Percentiles rank a stretch among this genome's conserved stretches.
Conservation (phyloP, 1,139 yeast species). For the Geotrichum restrictum region DNA sequence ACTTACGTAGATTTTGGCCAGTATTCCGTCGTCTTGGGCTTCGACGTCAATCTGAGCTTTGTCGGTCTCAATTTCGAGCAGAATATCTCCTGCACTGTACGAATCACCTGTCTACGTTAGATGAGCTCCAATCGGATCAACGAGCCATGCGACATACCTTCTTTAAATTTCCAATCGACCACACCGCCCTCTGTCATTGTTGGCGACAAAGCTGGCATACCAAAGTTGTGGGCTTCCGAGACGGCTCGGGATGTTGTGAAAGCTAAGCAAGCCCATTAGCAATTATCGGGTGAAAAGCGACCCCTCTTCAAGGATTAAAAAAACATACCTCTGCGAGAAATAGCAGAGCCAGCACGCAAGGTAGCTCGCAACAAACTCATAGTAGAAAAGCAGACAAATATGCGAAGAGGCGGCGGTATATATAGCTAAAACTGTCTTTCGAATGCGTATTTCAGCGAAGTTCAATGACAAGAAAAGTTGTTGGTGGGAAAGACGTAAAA, state of each 20-base stretch:
- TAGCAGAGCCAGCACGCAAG: neutral
- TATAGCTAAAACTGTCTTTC: neutral
- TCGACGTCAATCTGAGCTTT: conserved; percentile 92
- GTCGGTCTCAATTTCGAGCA: conserved; percentile 88
- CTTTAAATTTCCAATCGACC: conserved; percentile 84
- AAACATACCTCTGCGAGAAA: conserved; percentile 9
- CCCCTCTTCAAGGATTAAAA: conserved; percentile 2
- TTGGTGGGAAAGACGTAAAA: conserved; percentile 1
- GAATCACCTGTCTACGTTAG: conserved; percentile 42
- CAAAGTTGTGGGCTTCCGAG: conserved; percentile 55
- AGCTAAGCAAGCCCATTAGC: conserved; percentile 3
- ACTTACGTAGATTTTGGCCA: conserved; percentile 67
- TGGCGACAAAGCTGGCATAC: conserved; percentile 99
- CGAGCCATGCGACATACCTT: conserved; percentile 45
- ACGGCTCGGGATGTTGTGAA: conserved; percentile 7
- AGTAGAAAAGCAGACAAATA: neutral
- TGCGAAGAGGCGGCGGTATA: neutral
- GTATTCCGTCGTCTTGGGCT: conserved; percentile 84
- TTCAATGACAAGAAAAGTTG: neutral
- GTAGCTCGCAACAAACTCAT: conserved; percentile 12
- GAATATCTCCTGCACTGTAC: conserved; percentile 78
- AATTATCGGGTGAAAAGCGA: neutral
- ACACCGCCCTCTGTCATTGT: conserved; percentile 98
- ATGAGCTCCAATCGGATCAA: neutral
- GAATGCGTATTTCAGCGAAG: neutral